phyloP scores from a whole-genome alignment of 306 rosid species.

The Cicer cuneatum region DNA sequence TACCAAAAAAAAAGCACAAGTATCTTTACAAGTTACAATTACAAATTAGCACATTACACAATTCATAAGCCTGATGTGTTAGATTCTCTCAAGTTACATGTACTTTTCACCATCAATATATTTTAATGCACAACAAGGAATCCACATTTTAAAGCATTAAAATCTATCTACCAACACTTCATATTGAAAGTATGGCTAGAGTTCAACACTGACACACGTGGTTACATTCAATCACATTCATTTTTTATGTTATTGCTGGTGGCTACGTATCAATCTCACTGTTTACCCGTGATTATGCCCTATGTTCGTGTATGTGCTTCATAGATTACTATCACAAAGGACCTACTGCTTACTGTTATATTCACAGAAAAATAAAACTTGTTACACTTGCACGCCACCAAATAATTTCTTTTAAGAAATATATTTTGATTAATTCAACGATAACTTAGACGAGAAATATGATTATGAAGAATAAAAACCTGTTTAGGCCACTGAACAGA shows the following conservation, averaged over 20 bases:
- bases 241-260: too few species aligned
- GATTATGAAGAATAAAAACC: slow-evolving; percentile 52
- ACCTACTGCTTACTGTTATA: neutral
- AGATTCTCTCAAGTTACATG: neutral
- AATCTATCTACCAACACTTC: too few species aligned
- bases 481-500: slow-evolving; percentile 70
- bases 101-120: neutral
- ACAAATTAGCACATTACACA: neutral
- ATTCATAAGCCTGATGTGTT: neutral
- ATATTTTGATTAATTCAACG: neutral
- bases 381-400: too few species aligned
- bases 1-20: neutral
- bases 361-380: neutral
- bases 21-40: neutral
- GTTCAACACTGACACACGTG: too few species aligned
- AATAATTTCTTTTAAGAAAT: too few species aligned
- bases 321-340: neutral
- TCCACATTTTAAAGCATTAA: slow-evolving; percentile 7
- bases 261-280: too few species aligned
- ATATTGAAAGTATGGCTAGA: too few species aligned
- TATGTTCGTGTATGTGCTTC: too few species aligned
- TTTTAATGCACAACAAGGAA: neutral
- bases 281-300: too few species aligned
- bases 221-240: too few species aligned
- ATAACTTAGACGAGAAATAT: neutral